These are phyloP conservation scores for Ogataea populi-albae DNA, from an alignment of 805 yeast species.

Conservation along the genomic window DNA sequence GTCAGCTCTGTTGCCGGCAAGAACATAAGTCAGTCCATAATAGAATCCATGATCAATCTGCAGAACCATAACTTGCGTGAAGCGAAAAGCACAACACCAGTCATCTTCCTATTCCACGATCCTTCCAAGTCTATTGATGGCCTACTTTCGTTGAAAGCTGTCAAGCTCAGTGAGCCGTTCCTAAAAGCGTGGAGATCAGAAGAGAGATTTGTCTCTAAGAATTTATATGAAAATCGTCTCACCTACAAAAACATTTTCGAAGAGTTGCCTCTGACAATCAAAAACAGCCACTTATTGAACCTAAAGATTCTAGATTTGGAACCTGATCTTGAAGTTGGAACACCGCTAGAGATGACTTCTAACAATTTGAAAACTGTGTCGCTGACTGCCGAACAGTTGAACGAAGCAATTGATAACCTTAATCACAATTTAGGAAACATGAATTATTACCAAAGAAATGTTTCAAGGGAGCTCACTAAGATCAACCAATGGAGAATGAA, in stretches of 20 bases:
- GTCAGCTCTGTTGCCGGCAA: constrained; percentile 67
- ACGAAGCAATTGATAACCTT: constrained; percentile 69
- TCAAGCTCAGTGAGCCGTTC: constrained; percentile 62
- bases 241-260: constrained; percentile 65
- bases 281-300: constrained; percentile 63
- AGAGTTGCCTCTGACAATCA: constrained; percentile 64
- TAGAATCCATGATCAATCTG: constrained; percentile 66
- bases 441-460: constrained; percentile 77
- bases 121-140: constrained; percentile 66
- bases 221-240: constrained; percentile 56
- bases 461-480: constrained; percentile 65
- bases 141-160: constrained; percentile 61
- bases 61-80: constrained; percentile 38
- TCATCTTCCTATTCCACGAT: constrained; percentile 61
- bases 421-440: constrained; percentile 76
- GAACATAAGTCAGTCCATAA: constrained; percentile 59
- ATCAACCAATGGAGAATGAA: constrained; percentile 73
- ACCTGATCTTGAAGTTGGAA: constrained; percentile 14
- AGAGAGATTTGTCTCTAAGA: constrained; percentile 64
- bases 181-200: constrained; percentile 46
- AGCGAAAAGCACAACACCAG: constrained; percentile 34
- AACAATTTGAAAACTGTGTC: constrained; percentile 40
- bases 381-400: constrained; percentile 56
- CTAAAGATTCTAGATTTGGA: constrained; percentile 30
- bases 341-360: constrained; percentile 37